phyloP scores from a whole-genome alignment of 805 yeast species.

The Saturnispora besseyi region DNA sequence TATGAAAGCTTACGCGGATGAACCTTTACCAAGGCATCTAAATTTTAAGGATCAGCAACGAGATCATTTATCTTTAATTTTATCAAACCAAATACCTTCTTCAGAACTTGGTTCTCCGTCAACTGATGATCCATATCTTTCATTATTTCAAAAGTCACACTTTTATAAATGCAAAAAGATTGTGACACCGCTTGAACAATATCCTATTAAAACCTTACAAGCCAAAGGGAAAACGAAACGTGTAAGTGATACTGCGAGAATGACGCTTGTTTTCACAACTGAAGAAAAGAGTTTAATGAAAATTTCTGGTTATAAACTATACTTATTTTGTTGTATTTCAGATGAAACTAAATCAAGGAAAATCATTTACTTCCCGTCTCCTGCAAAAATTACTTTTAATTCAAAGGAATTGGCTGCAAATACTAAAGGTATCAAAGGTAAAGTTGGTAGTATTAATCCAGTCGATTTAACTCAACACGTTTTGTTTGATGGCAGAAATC shows the following conservation, averaged over 20 bases:
- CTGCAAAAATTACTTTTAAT: conserved; percentile 61
- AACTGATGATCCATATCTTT: conserved; percentile 27
- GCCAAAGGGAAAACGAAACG: not conserved
- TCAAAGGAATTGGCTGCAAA: conserved; percentile 39
- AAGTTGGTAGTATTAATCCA: conserved; percentile 72
- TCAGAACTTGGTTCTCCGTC: not conserved
- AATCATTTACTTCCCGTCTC: conserved; percentile 57
- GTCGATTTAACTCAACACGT: conserved; percentile 58
- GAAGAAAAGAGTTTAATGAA: conserved; percentile 34
- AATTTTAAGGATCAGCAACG: not conserved
- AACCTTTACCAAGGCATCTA: conserved; percentile 2
- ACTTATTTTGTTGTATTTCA: conserved; percentile 46
- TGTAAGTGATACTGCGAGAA: conserved; percentile 24
- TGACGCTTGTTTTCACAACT: conserved; percentile 35
- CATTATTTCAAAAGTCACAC: conserved; percentile 40
- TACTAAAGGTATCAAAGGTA: conserved; percentile 67
- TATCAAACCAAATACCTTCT: not conserved
- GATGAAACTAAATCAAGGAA: conserved; percentile 18
- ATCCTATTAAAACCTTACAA: conserved; percentile 1
- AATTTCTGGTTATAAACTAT: conserved; percentile 31
- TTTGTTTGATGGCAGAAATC: conserved; percentile 26
- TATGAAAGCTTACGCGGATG: conserved; percentile 23
- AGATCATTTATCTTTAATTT: not conserved
- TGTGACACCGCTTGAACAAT: conserved; percentile 33
- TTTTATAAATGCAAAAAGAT: conserved; percentile 43